Base-by-base conservation (phyloP, 495 filamentous ascomycete genomes). In the Xylaria scruposa region DNA sequence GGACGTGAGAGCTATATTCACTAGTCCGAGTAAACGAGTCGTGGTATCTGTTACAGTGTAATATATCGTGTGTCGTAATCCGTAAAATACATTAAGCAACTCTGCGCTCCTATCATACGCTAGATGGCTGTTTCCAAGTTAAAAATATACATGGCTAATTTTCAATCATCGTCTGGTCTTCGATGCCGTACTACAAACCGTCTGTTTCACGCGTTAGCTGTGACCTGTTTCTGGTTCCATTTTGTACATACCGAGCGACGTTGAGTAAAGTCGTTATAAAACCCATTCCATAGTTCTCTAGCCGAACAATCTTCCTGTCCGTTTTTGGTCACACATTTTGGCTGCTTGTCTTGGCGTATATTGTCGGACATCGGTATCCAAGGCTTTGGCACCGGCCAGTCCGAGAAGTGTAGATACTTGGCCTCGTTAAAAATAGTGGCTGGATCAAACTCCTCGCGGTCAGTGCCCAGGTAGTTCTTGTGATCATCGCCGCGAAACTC, bases 371-470 rank as follows among this genome's bases (percentile, higher is more conserved):
- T 90, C 79, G 87, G 85, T 24, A 92, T 79, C 92, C 92, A 94
- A 0, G 92, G 92, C 78, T 95, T 95, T 4, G 92, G 92, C 53
- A 94, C 73, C 4, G 93, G 93, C 89, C 90, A 92, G 75, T 96
- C 93, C 3, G 88, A 91, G 75, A 97, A 95, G 80, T 94, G 93
- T 0, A 96, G 85, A 17, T 93, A 86, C 74, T 91, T 94, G 12
- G 91, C 91, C 76, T 94, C 90, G 26, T 85, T 81, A 42, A 90
- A 80, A 38, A 88, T 86, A 54, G 79, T 84, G 15, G 90, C 84
- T 0, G 93, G 86, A 78, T 95, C 89, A 92, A 93, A 97, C 24
- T 75, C 79, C 72, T 91, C 88, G 4, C 83, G 77, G n/a, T 85
- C 83, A 49, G 84, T 88, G 6, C 92, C 92, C 5, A 95, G 75